A percentile compares a stretch with the other conserved stretches of the same genome.
Conservation (phyloP, 2,329 filamentous ascomycete genomes). For the Colletotrichum sp. region DNA sequence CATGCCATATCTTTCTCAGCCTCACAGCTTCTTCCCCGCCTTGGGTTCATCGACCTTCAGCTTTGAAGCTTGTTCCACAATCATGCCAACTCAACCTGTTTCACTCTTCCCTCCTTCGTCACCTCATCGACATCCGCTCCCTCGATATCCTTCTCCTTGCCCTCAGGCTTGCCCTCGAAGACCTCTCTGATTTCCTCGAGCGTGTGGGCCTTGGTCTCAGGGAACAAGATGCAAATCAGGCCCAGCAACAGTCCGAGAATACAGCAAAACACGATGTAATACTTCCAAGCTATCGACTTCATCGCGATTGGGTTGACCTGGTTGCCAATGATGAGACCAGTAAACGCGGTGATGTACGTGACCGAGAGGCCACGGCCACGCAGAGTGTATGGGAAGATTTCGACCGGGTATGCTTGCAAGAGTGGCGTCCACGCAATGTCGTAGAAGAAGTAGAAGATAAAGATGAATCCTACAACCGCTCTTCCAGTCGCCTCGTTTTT, state of each 20-base stretch:
- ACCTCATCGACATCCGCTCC: background rate
- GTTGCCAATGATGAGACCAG: slow-evolving; percentile 37
- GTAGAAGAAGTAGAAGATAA: slow-evolving; percentile 23
- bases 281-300: slow-evolving; percentile 27
- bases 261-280: slow-evolving; percentile 26
- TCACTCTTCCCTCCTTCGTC: background rate
- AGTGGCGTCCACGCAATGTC: slow-evolving; percentile 19
- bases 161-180: slow-evolving; percentile 10
- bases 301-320: slow-evolving; percentile 48
- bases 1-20: background rate
- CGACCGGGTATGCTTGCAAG: slow-evolving; percentile 17
- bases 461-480: slow-evolving; percentile 21
- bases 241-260: slow-evolving; percentile 15
- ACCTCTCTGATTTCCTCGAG: slow-evolving; percentile 23
- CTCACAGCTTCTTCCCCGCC: background rate
- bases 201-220: slow-evolving; percentile 30
- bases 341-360: slow-evolving; percentile 17
- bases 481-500: slow-evolving; percentile 19
- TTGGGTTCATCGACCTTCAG: background rate
- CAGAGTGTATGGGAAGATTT: slow-evolving; percentile 23
- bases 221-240: slow-evolving; percentile 29
- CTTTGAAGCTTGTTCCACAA: background rate
- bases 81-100: background rate
- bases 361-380: slow-evolving; percentile 20
- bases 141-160: background rate